Percentiles rank a stretch among this genome's conserved stretches.
Conservation (phyloP, 2,329 filamentous ascomycete genomes). For the Hymenoscyphus linearis region DNA sequence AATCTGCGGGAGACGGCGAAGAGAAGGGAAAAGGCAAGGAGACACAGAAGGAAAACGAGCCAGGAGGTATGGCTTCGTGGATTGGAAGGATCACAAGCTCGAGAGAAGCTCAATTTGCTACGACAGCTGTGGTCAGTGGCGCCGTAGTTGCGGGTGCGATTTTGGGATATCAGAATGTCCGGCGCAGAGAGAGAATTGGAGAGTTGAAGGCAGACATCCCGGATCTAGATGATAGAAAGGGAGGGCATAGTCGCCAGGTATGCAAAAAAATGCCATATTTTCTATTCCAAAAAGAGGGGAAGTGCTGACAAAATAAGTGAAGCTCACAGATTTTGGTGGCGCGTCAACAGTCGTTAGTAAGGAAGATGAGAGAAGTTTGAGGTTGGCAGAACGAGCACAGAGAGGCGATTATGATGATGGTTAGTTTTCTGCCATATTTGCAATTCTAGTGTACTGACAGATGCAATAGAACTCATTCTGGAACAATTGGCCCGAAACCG, state of each 20-base stretch:
- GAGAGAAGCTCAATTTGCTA: conserved; percentile 51
- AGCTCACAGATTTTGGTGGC: conserved; percentile 46
- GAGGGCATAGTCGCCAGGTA: conserved; percentile 36
- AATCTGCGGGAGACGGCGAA: neutral
- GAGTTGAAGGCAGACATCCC: conserved; percentile 58
- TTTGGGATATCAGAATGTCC: conserved; percentile 56
- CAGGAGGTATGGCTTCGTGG: conserved; percentile 27
- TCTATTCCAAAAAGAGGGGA: neutral
- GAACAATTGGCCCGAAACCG: conserved; percentile 92
- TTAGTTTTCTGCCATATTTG: conserved; percentile 12
- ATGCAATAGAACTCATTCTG: conserved; percentile 70
- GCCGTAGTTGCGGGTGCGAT: conserved; percentile 55
- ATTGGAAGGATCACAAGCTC: conserved; percentile 21
- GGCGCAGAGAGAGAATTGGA: conserved; percentile 47
- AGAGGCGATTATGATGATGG: conserved; percentile 58
- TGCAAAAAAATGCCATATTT: too few species aligned
- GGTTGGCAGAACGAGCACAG: conserved; percentile 54
- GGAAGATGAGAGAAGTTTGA: conserved; percentile 56
- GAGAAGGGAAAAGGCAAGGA: neutral
- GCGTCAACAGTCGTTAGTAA: conserved; percentile 40
- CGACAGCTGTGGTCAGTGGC: conserved; percentile 64
- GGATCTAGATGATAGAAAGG: conserved; percentile 24
- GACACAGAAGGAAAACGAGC: conserved; percentile 5
- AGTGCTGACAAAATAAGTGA: conserved; percentile 36
- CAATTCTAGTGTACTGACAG: conserved; percentile 2